Base-by-base conservation (phyloP, 163 green algal genomes). In the Trebouxia gelatinosa region DNA sequence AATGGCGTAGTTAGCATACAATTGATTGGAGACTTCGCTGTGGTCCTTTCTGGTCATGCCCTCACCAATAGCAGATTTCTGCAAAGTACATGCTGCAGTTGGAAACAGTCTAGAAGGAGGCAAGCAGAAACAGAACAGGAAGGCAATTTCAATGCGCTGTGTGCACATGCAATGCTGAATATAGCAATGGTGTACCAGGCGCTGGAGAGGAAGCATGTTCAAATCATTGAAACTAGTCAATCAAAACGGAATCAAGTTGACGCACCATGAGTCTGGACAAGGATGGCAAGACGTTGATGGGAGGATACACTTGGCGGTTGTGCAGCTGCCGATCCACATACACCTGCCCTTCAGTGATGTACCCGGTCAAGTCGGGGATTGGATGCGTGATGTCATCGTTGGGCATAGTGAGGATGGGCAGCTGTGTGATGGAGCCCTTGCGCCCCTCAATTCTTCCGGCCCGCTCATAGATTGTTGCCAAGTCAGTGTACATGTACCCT, bases 341-440 rank as follows among this genome's bases (percentile, higher is more conserved):
- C 82, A 99, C 98, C 91, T 99, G 96, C 0, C 96, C 96, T 90
- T 99, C 96, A 48, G 96, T 99, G 86, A 99, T 99, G 90, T 99
- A 99, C 29, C 96, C 96, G 17, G 96, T 99, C 31, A 99, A 88
- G 87, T 99, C 96, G 32, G 96, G 96, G 83, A 99, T 99, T 70
- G 96, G 96, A 85, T 99, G 96, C 0, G 96, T 99, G 88, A 99
- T 99, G 92, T 99, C 96, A 82, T 99, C 96, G 86, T 99, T 99
- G 71, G 96, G 96, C 96, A 99, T 99, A 70, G 95, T 97, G 31
- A 99, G 86, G 81, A 99, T 99, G 50, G 96, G 96, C 77, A 99
- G 90, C 91, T 98, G 94, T 21, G 96, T 99, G 90, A 99, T 99
- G 75, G 93, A 98, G 51, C 96, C 96, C 84, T 93, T 95, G 75